Evolutionary conservation across 2,329 filamentous ascomycete species (phyloP), one percentile per base, ranked within the genome.

Genomic region (Alternaria conjuncta): DNA sequence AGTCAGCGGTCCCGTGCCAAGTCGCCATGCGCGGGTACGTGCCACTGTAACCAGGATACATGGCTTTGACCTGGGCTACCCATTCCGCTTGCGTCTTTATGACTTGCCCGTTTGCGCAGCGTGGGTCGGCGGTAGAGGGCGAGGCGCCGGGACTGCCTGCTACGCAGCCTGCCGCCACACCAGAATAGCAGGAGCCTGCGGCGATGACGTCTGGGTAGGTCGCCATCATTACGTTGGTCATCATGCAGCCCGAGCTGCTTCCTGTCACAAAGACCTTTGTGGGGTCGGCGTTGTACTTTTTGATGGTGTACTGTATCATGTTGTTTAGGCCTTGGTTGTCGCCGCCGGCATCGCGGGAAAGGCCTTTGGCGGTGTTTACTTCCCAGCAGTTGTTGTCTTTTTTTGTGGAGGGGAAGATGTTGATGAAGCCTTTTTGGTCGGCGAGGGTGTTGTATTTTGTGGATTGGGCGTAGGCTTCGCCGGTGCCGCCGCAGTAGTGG

Each of bases 371-470:
- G 2, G 83, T 87, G 21, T 85, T 85, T 15, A 89, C 86, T 60
- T 89, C 87, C 87, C 87, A 89, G 80, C 87, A 89, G 61, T 72
- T 75, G 41, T 73, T 84, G 56, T 79, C 77, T 61, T 85, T 84
- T 0, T 84, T 84, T 4, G 84, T 84, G 55, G 83, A 78, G 0
- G 86, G 86, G 74, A 86, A 89, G 70, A 89, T 86, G 60, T 86
- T 82, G 58, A 90, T 87, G 76, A 86, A 89, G 43, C 86, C 87
- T 57, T 87, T 81, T 49, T 80, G 71, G 63, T 85, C 84, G 6
- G 87, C 85, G 11, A 86, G 78, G 2, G 80, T 75, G 43, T 61
- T 64, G 30, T 71, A 67, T 25, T 64, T 67, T 20, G 72, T 73
- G 10, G 62, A 51, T 8, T 32, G n/a, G 12, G 62, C 60, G 55